A percentile compares a stretch with the other conserved stretches of the same genome.
Evolutionary conservation across 371 early-diverging fungal genomes (phyloP).

Genomic region (Mucor lusitanicus): DNA sequence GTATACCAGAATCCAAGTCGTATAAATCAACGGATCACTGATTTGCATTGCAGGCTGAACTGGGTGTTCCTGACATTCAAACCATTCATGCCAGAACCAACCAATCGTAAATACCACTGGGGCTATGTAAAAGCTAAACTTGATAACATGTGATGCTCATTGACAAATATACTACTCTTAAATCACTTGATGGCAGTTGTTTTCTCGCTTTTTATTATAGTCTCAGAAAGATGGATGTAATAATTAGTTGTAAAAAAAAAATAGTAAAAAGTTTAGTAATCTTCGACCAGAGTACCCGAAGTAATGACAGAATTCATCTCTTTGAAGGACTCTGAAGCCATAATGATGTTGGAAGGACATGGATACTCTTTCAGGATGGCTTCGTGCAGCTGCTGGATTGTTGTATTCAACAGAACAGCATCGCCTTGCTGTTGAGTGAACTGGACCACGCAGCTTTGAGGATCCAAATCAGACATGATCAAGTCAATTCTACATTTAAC

Average conservation of each 20-base stretch:
- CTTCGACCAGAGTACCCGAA: conserved; percentile 19
- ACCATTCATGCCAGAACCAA: conserved; percentile 43
- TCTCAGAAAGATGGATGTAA: neutral
- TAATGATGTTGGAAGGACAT: conserved; percentile 16
- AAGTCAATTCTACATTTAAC: conserved; percentile 51
- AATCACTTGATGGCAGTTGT: too few species aligned
- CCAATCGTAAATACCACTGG: neutral
- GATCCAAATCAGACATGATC: conserved; percentile 27
- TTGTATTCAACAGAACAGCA: conserved; percentile 21
- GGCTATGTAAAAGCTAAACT: too few species aligned
- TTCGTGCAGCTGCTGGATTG: conserved; percentile 21
- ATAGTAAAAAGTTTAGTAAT: neutral
- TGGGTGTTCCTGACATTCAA: conserved; percentile 56
- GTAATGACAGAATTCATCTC: conserved; percentile 16
- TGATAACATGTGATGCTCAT: too few species aligned
- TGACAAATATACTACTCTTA: too few species aligned
- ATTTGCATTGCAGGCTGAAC: conserved; percentile 43
- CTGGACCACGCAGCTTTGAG: conserved; percentile 30
- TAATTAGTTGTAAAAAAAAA: too few species aligned
- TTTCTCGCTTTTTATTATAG: neutral
- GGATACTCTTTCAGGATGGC: conserved; percentile 24
- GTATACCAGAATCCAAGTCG: too few species aligned
- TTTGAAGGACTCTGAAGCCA: conserved; percentile 11
- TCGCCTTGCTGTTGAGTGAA: conserved; percentile 49
- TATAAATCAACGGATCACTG: neutral